Conservation (phyloP, 371 early-diverging fungal genomes). For the Apophysomyces sp. region DNA sequence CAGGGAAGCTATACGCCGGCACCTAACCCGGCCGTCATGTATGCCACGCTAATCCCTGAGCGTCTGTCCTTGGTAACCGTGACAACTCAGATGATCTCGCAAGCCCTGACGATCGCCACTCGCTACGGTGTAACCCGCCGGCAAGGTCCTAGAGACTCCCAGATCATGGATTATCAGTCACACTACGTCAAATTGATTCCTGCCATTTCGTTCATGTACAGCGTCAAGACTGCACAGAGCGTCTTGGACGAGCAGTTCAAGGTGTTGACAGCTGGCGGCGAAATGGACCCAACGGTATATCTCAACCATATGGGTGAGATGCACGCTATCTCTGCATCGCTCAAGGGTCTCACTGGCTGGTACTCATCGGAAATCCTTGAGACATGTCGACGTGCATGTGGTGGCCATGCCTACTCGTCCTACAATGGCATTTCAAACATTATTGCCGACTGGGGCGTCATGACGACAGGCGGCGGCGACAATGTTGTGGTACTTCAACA, state of each 20-base stretch:
- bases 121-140: conserved; percentile 70
- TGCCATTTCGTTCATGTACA: conserved; percentile 59
- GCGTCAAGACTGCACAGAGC: conserved; percentile 22
- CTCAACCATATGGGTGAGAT: conserved; percentile 60
- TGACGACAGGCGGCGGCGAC: conserved; percentile 76
- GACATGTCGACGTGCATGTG: conserved; percentile 56
- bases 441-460: conserved; percentile 67
- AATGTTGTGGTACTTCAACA: conserved; percentile 70
- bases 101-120: conserved; percentile 63
- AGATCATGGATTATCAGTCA: conserved; percentile 71
- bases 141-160: conserved; percentile 63
- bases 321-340: conserved; percentile 58
- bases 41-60: conserved; percentile 69
- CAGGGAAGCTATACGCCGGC: conserved; percentile 63
- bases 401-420: conserved; percentile 65
- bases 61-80: conserved; percentile 50
- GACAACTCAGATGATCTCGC: conserved; percentile 42
- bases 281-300: conserved; percentile 42
- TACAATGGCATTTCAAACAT: conserved; percentile 68
- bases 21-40: conserved; percentile 60
- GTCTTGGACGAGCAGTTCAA: conserved; percentile 27
- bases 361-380: conserved; percentile 59
- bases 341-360: conserved; percentile 62
- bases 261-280: conserved; percentile 34
- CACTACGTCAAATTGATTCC: conserved; percentile 62